Conservation (phyloP, 1,284 basidiomycete species). For the Abortiporus biennis region DNA sequence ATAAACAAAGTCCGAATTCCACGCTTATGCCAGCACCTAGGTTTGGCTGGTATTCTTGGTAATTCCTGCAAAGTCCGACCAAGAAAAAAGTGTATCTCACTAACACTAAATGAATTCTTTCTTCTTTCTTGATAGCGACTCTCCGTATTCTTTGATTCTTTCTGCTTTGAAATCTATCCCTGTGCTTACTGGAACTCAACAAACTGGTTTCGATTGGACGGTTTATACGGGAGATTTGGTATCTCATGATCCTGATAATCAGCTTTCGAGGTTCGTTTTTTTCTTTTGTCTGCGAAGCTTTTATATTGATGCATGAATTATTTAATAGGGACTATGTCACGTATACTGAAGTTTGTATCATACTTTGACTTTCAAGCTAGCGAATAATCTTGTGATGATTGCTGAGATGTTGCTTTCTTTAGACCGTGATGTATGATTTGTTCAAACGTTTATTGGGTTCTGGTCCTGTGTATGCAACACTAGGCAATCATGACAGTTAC, state of each 20-base stretch:
- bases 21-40: conserved; percentile 56
- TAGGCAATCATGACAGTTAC: conserved; percentile 77
- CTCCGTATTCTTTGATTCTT: conserved; percentile 58
- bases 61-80: conserved; percentile 6
- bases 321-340: conserved; percentile 21
- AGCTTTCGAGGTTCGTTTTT: conserved; percentile 47
- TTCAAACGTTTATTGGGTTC: conserved; percentile 54
- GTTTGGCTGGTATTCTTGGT: conserved; percentile 63
- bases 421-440: conserved; percentile 63
- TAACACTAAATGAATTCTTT: neutral
- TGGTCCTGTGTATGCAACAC: conserved; percentile 64
- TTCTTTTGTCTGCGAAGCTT: neutral
- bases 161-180: conserved; percentile 67
- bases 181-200: conserved; percentile 53
- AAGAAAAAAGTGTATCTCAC: neutral
- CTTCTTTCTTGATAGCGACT: conserved; percentile 49
- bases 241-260: conserved; percentile 62
- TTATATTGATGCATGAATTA: neutral
- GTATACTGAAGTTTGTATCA: conserved; percentile 49
- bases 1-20: conserved; percentile 42
- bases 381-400: too few species aligned
- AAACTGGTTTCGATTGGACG: conserved; percentile 57
- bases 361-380: neutral
- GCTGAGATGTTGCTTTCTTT: too few species aligned
- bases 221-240: conserved; percentile 77